Percentiles rank a stretch among this genome's conserved stretches.
phyloP scores from a whole-genome alignment of 2,329 filamentous ascomycete species.

The Hypoxylon sp. region DNA sequence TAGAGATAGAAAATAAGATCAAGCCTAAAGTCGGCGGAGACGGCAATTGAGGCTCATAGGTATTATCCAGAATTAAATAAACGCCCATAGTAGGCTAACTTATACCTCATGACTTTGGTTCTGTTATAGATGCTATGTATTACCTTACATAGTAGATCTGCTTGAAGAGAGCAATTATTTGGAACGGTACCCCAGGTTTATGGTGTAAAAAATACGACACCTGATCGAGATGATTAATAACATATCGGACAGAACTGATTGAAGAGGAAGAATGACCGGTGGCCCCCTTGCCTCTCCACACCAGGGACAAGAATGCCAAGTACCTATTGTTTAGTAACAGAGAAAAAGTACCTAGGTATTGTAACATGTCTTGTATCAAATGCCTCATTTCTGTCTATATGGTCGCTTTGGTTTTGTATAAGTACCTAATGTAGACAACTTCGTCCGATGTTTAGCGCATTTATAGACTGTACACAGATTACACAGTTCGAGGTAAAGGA shows the following conservation, averaged over 20 bases:
- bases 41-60: constrained; percentile 39
- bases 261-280: constrained; percentile 15
- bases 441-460: not conserved
- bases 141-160: no score
- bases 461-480: not conserved
- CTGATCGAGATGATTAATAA: constrained; percentile 24
- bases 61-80: constrained; percentile 45
- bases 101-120: constrained; percentile 10
- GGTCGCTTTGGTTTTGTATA: not conserved
- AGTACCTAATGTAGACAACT: constrained; percentile 3
- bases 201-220: constrained; percentile 19
- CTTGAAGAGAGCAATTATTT: constrained; percentile 10
- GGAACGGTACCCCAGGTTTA: constrained; percentile 6
- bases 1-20: constrained; percentile 21
- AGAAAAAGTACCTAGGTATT: no score
- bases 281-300: not conserved
- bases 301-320: not conserved
- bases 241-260: constrained; percentile 1
- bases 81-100: constrained; percentile 23
- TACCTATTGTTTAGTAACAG: not conserved
- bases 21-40: constrained; percentile 41
- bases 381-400: constrained; percentile 5
- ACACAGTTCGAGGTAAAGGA: not conserved
- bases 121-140: not conserved
- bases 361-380: constrained; percentile 7